A percentile compares a stretch with the other conserved stretches of the same genome.
These are phyloP conservation scores for Symbiotaphrina buchneri DNA, from an alignment of 495 filamentous ascomycete genomes.

Conservation along the genomic window DNA sequence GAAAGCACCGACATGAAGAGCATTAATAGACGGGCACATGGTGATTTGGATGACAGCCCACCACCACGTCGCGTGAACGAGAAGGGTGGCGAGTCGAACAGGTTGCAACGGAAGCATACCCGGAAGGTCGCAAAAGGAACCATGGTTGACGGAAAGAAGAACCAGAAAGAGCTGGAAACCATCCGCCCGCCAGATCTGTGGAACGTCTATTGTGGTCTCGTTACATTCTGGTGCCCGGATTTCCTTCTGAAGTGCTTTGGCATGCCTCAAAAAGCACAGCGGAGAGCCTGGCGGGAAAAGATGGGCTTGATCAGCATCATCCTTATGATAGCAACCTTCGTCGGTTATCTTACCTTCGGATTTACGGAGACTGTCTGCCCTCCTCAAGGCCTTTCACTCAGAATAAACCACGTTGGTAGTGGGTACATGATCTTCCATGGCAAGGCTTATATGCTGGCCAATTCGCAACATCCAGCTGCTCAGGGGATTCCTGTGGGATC, in stretches of 20 bases:
- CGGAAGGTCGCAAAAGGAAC: constrained; percentile 23
- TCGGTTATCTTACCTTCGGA: constrained; percentile 92
- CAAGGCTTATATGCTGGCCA: constrained; percentile 54
- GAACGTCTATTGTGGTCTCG: constrained; percentile 80
- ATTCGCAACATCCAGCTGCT: constrained; percentile 58
- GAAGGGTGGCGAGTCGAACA: constrained; percentile 4
- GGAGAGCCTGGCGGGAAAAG: constrained; percentile 94
- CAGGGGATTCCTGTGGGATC: constrained; percentile 40
- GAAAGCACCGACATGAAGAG: constrained; percentile 29
- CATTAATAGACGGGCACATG: constrained; percentile 9
- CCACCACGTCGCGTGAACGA: constrained; percentile 13
- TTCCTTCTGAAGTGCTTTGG: constrained; percentile 67
- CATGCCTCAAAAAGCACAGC: constrained; percentile 69
- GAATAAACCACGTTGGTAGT: constrained; percentile 51
- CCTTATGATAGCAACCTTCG: constrained; percentile 61
- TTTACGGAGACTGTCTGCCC: constrained; percentile 82
- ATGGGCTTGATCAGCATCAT: constrained; percentile 94
- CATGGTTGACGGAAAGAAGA: constrained; percentile 31
- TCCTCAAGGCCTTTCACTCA: constrained; percentile 38
- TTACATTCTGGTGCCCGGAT: constrained; percentile 92
- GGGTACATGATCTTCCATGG: constrained; percentile 97
- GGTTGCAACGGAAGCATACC: constrained; percentile 22
- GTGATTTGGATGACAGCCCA: constrained; percentile 16
- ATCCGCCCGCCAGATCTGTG: constrained; percentile 71
- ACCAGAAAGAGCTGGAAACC: constrained; percentile 40